phyloP scores from a whole-genome alignment of 306 rosid species.

The Oemleria cerasiformis region DNA sequence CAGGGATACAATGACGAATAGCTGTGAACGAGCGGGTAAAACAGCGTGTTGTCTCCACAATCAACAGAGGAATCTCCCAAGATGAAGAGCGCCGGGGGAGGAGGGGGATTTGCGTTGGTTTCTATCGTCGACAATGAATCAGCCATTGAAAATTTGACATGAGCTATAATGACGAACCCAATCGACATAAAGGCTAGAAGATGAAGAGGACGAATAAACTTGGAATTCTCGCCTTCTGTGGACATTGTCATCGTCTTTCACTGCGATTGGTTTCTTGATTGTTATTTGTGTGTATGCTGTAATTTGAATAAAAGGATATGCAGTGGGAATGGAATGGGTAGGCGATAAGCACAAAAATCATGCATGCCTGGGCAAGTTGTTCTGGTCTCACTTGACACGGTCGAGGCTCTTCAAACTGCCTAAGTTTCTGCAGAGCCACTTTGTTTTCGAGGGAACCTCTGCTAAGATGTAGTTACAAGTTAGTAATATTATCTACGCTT shows the following conservation, averaged over 20 bases:
- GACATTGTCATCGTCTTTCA: slow-evolving; percentile 1
- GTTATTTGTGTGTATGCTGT: neutral
- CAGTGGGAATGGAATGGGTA: neutral
- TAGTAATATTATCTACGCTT: too few species aligned
- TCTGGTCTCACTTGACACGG: neutral
- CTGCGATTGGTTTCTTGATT: neutral
- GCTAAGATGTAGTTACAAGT: too few species aligned
- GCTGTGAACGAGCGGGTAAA: slow-evolving; percentile 66
- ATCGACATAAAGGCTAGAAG: slow-evolving; percentile 23
- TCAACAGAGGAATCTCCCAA: slow-evolving; percentile 91
- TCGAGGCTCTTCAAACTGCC: neutral
- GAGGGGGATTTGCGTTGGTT: slow-evolving; percentile 20
- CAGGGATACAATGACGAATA: slow-evolving; percentile 69
- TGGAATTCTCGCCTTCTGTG: neutral
- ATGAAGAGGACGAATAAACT: slow-evolving; percentile 18
- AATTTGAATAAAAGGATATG: neutral
- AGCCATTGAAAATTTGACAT: slow-evolving; percentile 18
- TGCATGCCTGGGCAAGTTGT: neutral
- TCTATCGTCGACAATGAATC: neutral
- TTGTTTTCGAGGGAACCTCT: too few species aligned
- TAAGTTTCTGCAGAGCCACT: too few species aligned
- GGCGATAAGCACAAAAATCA: neutral
- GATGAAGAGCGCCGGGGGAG: slow-evolving; percentile 47
- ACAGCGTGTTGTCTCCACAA: slow-evolving; percentile 70
- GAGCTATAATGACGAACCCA: slow-evolving; percentile 25